phyloP scores from a whole-genome alignment of 2,329 filamentous ascomycete species.

The Leptographium radiaticola region DNA sequence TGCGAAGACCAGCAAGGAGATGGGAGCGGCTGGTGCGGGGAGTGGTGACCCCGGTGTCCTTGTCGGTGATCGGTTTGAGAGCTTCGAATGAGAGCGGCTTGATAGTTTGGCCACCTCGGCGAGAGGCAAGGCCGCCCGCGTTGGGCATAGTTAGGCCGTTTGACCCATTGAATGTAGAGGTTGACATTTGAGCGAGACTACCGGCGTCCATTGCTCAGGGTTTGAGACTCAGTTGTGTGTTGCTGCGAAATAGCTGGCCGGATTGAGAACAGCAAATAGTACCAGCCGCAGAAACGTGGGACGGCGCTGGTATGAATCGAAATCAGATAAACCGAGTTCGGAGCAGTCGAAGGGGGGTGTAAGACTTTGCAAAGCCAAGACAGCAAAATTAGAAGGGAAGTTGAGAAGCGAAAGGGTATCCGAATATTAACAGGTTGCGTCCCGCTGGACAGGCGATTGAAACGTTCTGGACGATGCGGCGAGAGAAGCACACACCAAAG shows the following conservation, averaged over 20 bases:
- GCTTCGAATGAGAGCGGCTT: constrained; percentile 76
- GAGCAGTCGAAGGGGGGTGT: background rate
- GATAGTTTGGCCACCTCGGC: constrained; percentile 72
- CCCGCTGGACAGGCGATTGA: background rate
- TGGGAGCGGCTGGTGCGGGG: constrained; percentile 92
- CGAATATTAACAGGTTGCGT: background rate
- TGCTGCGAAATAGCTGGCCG: background rate
- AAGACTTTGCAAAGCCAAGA: background rate
- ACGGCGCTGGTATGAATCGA: background rate
- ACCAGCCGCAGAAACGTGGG: background rate
- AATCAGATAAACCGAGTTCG: background rate
- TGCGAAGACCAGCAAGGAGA: constrained; percentile 82
- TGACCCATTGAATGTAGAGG: constrained; percentile 59
- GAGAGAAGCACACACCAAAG: background rate
- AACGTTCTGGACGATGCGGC: background rate
- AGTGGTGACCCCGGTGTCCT: constrained; percentile 59
- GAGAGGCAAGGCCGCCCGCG: constrained; percentile 72
- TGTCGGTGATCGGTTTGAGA: constrained; percentile 54
- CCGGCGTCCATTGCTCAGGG: constrained; percentile 72
- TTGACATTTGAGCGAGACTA: constrained; percentile 99
- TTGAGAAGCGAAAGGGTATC: background rate
- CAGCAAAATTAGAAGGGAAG: background rate
- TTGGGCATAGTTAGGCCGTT: constrained; percentile 63
- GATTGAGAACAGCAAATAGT: background rate
- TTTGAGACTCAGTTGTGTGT: background rate